Evolutionary conservation across 768 basidiomycete species (phyloP).

Genomic region (Neoboletus magnificus): DNA sequence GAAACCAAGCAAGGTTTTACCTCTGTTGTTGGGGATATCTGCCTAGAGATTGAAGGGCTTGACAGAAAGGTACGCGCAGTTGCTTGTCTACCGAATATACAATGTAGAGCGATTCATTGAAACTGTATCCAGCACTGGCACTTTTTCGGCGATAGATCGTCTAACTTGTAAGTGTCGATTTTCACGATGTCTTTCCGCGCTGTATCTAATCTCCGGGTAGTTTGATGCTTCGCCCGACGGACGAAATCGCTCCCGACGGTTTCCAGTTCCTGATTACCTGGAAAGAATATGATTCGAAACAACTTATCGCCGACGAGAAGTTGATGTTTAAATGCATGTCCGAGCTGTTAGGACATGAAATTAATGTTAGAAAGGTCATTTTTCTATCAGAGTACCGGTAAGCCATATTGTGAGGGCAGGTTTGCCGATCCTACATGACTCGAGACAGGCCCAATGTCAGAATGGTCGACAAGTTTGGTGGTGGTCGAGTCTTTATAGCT

Average conservation of each 20-base stretch:
- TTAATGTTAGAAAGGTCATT: constrained; percentile 32
- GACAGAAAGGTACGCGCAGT: constrained; percentile 21
- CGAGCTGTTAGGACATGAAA: constrained; percentile 26
- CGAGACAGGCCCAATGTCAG: constrained; percentile 43
- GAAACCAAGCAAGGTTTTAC: constrained; percentile 32
- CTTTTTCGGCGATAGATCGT: constrained; percentile 9
- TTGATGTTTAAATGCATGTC: constrained; percentile 31
- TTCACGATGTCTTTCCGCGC: neutral
- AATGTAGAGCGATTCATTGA: neutral
- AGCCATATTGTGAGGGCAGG: constrained; percentile 4
- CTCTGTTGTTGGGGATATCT: constrained; percentile 37
- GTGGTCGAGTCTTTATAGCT: constrained; percentile 43
- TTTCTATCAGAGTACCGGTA: constrained; percentile 29
- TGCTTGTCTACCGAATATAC: neutral
- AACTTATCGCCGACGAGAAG: constrained; percentile 22
- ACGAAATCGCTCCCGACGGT: constrained; percentile 21
- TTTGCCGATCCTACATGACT: constrained; percentile 2
- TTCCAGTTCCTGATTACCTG: constrained; percentile 10
- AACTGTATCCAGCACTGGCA: constrained; percentile 22
- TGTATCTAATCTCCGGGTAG: neutral
- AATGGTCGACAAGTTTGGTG: constrained; percentile 41
- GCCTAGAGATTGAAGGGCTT: constrained; percentile 28
- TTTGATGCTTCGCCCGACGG: constrained; percentile 9
- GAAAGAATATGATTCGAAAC: constrained; percentile 7
- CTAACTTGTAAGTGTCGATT: constrained; percentile 1